Percentiles rank a stretch among this genome's conserved stretches.
Conservation (phyloP, 192 early-diverging fungal genomes). For the Entophlyctis luteolus region DNA sequence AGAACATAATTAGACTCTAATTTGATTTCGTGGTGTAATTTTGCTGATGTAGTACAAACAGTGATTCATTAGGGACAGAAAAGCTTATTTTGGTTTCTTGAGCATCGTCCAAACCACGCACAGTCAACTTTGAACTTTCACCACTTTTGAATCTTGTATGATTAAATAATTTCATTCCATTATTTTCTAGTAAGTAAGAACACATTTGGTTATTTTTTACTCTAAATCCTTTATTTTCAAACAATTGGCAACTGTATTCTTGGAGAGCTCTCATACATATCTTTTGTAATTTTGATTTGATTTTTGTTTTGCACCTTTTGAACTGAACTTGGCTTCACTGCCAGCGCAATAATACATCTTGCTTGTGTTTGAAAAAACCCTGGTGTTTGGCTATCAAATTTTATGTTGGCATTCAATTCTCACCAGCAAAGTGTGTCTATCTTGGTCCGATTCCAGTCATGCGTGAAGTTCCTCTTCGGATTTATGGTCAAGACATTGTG, state of each 20-base stretch:
- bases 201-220: conserved; percentile 5
- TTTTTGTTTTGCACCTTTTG: neutral
- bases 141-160: neutral
- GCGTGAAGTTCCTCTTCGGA: too few relatives aligned
- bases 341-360: conserved; percentile 1
- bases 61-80: too few relatives aligned
- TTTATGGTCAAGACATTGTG: too few relatives aligned
- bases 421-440: neutral
- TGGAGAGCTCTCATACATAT: neutral
- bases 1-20: too few relatives aligned
- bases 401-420: neutral
- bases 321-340: neutral
- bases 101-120: too few relatives aligned
- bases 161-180: neutral
- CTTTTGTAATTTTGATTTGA: neutral
- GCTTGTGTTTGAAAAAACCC: neutral
- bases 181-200: neutral
- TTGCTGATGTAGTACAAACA: too few relatives aligned
- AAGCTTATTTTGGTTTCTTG: too few relatives aligned
- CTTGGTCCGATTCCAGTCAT: too few relatives aligned
- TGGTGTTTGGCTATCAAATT: neutral
- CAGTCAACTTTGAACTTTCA: neutral
- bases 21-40: too few relatives aligned
- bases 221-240: neutral
- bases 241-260: neutral